Conservation (phyloP, 1,139 yeast genomes). For the Yamadazyma diospyri region DNA sequence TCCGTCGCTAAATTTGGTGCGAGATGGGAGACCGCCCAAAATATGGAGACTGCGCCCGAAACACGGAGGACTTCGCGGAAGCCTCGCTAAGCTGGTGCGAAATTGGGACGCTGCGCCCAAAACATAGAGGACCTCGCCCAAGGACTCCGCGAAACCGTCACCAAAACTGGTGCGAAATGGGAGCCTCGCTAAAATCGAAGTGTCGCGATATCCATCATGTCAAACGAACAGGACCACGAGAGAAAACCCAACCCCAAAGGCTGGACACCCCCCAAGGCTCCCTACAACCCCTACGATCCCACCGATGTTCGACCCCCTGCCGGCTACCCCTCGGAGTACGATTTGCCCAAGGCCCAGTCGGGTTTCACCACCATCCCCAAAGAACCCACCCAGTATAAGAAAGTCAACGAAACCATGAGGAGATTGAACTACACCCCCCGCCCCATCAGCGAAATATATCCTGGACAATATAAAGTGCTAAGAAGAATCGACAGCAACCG, state of each 20-base stretch:
- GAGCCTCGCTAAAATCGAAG: too few species aligned
- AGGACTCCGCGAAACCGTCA: too few species aligned
- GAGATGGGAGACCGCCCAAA: too few species aligned
- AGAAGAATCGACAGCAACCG: slow-evolving; percentile 55
- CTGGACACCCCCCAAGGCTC: slow-evolving; percentile 80
- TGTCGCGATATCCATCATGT: too few species aligned
- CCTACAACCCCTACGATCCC: slow-evolving; percentile 84
- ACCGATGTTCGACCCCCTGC: slow-evolving; percentile 72
- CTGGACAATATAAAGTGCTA: slow-evolving; percentile 75
- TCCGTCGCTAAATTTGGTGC: too few species aligned
- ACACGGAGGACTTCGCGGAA: too few species aligned
- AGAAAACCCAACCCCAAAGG: slow-evolving; percentile 80
- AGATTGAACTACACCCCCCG: slow-evolving; percentile 74
- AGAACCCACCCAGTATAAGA: slow-evolving; percentile 65
- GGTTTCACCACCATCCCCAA: slow-evolving; percentile 64
- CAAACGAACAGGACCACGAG: slow-evolving; percentile 12
- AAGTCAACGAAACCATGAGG: slow-evolving; percentile 71
- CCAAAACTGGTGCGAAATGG: too few species aligned
- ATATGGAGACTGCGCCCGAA: too few species aligned
- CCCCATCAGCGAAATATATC: slow-evolving; percentile 69
- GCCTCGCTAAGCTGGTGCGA: too few species aligned
- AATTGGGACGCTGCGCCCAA: too few species aligned
- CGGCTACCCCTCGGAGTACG: slow-evolving; percentile 81
- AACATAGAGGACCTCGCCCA: too few species aligned
- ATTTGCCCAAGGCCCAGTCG: slow-evolving; percentile 49